A percentile compares a stretch with the other conserved stretches of the same genome.
phyloP scores from a whole-genome alignment of 2,329 filamentous ascomycete genomes.

The Emmonsiellopsis sp. region DNA sequence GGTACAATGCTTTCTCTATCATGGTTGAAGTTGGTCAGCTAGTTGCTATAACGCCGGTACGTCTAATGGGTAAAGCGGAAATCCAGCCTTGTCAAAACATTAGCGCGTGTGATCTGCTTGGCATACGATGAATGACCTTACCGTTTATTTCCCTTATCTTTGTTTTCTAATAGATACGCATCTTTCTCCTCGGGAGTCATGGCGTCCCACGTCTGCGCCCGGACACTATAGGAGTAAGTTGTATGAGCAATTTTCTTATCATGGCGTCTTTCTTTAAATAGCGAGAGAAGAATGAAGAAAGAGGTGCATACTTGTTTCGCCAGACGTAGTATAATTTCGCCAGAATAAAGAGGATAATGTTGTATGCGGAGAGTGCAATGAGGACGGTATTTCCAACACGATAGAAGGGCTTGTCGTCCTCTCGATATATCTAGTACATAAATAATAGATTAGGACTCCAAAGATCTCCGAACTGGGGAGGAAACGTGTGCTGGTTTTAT shows the following conservation, averaged over 20 bases:
- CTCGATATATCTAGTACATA: constrained; percentile 43
- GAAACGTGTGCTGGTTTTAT: too few species aligned
- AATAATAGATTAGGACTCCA: neutral
- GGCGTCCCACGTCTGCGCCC: constrained; percentile 27
- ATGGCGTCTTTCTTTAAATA: neutral
- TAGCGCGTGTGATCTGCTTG: neutral
- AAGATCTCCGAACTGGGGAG: too few species aligned
- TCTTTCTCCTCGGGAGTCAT: constrained; percentile 31
- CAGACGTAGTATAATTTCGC: constrained; percentile 31
- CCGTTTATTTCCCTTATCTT: constrained; percentile 37
- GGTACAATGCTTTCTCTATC: too few species aligned
- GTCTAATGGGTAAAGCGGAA: constrained; percentile 27
- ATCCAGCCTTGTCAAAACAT: constrained; percentile 20
- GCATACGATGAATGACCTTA: constrained; percentile 8
- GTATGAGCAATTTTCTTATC: constrained; percentile 4
- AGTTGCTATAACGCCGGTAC: neutral
- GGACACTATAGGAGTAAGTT: constrained; percentile 15
- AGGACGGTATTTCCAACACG: constrained; percentile 49
- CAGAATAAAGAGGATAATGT: constrained; percentile 41
- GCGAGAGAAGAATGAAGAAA: neutral
- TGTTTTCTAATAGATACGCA: constrained; percentile 28
- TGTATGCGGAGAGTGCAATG: constrained; percentile 43
- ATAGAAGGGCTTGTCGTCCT: constrained; percentile 48
- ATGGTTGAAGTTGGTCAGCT: too few species aligned
- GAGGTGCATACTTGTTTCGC: constrained; percentile 27